Evolutionary conservation across 1,284 basidiomycete species (phyloP).

Genomic region (Malassezia yamatoensis): DNA sequence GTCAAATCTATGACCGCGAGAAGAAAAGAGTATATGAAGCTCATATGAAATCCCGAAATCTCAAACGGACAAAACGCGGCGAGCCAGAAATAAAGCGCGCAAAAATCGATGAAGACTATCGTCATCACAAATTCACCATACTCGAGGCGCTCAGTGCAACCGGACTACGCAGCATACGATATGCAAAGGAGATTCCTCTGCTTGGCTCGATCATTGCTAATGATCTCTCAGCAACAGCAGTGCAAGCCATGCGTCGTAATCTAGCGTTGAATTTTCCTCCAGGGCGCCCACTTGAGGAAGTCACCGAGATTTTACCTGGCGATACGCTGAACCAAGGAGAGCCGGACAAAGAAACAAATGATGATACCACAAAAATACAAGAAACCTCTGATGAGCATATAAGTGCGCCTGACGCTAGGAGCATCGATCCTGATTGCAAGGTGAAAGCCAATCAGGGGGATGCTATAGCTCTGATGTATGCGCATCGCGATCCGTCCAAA

Average conservation of each 20-base stretch:
- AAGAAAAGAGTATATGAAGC: conserved; percentile 58
- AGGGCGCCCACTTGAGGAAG: conserved; percentile 42
- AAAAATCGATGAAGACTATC: conserved; percentile 45
- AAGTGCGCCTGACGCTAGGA: conserved; percentile 9
- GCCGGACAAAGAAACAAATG: conserved; percentile 3
- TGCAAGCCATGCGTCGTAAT: conserved; percentile 77
- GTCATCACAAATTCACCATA: conserved; percentile 63
- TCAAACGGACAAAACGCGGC: conserved; percentile 12
- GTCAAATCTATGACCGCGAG: conserved; percentile 61
- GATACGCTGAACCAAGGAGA: too few relatives aligned
- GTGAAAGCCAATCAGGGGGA: conserved; percentile 40
- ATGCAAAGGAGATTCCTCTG: conserved; percentile 91
- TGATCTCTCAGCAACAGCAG: conserved; percentile 74
- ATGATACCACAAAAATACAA: not conserved
- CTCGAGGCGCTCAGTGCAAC: conserved; percentile 95
- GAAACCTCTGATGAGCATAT: not conserved
- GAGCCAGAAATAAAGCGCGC: conserved; percentile 13
- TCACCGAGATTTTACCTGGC: conserved; percentile 10
- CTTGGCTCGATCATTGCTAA: conserved; percentile 87
- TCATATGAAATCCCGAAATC: conserved; percentile 19
- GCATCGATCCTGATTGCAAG: conserved; percentile 42
- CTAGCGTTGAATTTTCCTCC: conserved; percentile 76
- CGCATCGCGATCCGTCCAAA: conserved; percentile 62
- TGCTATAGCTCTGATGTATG: conserved; percentile 68
- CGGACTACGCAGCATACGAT: conserved; percentile 86